Evolutionary conservation across 805 yeast species (phyloP).

Genomic region (Yarrowia keelungensis): DNA sequence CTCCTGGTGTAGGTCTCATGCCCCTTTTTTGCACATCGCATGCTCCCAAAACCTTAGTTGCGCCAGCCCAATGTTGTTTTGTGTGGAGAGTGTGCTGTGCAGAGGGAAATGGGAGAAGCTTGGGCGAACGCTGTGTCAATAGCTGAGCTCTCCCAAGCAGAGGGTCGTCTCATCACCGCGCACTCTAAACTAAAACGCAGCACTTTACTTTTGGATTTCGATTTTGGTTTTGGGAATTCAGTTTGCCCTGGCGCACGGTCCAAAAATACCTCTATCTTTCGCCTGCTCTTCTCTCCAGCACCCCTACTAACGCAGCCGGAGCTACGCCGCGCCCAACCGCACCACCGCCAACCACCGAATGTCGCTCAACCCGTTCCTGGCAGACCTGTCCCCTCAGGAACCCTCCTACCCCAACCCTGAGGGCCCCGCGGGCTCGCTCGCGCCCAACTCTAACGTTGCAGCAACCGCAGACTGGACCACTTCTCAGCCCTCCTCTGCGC

Average conservation of each 20-base stretch:
- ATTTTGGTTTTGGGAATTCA: not conserved
- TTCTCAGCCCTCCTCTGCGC: slow-evolving; percentile 34
- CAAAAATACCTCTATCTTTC: slow-evolving; percentile 9
- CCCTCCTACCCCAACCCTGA: slow-evolving; percentile 15
- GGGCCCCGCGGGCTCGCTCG: not conserved
- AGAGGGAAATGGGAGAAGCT: not conserved
- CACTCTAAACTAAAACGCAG: slow-evolving; percentile 14
- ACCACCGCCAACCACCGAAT: slow-evolving; percentile 29
- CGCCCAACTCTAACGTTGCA: slow-evolving; percentile 37
- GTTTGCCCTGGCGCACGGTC: not conserved
- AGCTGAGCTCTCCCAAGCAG: not conserved
- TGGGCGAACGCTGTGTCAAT: too few relatives aligned
- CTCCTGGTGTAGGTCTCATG: slow-evolving; percentile 26
- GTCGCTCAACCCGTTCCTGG: slow-evolving; percentile 36
- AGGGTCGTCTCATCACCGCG: slow-evolving; percentile 7
- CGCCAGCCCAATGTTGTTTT: slow-evolving; percentile 20
- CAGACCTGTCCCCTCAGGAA: slow-evolving; percentile 25
- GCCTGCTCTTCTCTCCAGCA: not conserved
- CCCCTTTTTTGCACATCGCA: slow-evolving; percentile 36
- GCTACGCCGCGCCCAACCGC: slow-evolving; percentile 29
- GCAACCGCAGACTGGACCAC: slow-evolving; percentile 31
- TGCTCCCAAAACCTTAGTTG: slow-evolving; percentile 25
- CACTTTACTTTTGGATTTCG: not conserved
- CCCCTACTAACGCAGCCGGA: slow-evolving; percentile 34
- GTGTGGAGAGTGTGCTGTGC: not conserved